Evolutionary conservation across 768 basidiomycete species (phyloP).

Genomic region (Lentinula edodes): DNA sequence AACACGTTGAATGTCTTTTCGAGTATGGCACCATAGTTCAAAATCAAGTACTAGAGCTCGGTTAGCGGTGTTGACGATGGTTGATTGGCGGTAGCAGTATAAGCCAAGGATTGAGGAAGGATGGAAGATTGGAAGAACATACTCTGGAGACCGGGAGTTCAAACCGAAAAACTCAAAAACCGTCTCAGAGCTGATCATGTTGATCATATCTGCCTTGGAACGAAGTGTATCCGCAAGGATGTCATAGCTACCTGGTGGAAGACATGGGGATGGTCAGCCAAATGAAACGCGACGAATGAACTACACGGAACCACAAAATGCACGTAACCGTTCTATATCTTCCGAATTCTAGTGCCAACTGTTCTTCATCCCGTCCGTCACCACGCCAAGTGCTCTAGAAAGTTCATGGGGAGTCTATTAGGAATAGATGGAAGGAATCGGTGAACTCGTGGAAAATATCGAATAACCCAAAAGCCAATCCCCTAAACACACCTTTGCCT

Average conservation of each 20-base stretch:
- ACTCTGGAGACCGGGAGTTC: conserved; percentile 81
- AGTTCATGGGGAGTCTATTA: conserved; percentile 70
- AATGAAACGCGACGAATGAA: not conserved
- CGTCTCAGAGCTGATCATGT: conserved; percentile 75
- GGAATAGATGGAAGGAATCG: not conserved
- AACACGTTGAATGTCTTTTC: conserved; percentile 66
- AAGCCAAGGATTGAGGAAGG: not conserved
- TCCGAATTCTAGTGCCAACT: conserved; percentile 95
- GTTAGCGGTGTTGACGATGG: conserved; percentile 78
- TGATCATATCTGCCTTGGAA: conserved; percentile 67
- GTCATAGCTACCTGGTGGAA: conserved; percentile 73
- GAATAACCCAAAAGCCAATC: not conserved
- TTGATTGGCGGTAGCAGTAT: conserved; percentile 54
- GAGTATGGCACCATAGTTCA: conserved; percentile 78
- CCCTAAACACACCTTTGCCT: conserved; percentile 51
- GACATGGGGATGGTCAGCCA: not conserved
- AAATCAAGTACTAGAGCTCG: conserved; percentile 83
- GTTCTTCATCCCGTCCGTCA: conserved; percentile 73
- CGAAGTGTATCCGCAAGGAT: conserved; percentile 72
- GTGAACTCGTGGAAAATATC: not conserved
- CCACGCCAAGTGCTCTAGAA: conserved; percentile 62
- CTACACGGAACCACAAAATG: conserved; percentile 19
- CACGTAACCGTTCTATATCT: conserved; percentile 87
- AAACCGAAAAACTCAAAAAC: conserved; percentile 85
- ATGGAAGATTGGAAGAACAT: conserved; percentile 18